A percentile compares a stretch with the other conserved stretches of the same genome.
Conservation (phyloP, 2,329 filamentous ascomycete species). For the Fusarium kyushuense region DNA sequence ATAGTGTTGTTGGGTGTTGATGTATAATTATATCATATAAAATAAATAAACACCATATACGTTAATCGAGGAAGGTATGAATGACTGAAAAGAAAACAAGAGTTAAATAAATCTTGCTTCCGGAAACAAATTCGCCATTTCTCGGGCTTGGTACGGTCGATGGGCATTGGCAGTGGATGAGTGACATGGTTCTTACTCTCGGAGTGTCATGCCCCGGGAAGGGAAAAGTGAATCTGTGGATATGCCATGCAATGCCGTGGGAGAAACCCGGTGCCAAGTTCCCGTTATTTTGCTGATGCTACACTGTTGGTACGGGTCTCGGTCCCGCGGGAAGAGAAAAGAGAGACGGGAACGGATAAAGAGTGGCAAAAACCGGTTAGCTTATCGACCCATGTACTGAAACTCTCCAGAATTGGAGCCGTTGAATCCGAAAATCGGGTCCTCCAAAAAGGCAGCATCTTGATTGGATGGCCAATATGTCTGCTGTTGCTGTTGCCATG, state of each 20-base stretch:
- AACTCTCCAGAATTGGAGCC: slow-evolving; percentile 48
- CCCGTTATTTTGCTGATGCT: background rate
- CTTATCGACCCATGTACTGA: slow-evolving; percentile 29
- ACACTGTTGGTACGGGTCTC: background rate
- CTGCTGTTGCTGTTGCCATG: slow-evolving; percentile 19
- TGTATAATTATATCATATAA: background rate
- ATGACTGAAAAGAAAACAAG: background rate
- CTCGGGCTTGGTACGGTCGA: background rate
- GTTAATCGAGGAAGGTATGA: background rate
- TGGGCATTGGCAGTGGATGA: background rate
- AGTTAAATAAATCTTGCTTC: slow-evolving; percentile 26
- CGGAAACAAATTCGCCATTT: background rate
- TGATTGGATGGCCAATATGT: slow-evolving; percentile 23
- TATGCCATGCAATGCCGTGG: slow-evolving; percentile 2
- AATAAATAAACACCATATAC: background rate
- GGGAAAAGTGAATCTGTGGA: background rate
- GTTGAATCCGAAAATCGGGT: slow-evolving; percentile 51
- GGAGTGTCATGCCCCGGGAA: slow-evolving; percentile 3
- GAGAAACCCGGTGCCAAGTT: background rate
- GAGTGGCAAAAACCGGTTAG: background rate
- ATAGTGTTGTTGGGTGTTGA: background rate
- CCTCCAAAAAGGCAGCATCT: slow-evolving; percentile 42
- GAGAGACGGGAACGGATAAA: background rate
- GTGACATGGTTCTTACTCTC: slow-evolving; percentile 1
- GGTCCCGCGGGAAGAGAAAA: background rate